A percentile compares a stretch with the other conserved stretches of the same genome.
These are phyloP conservation scores for Sonneratia alba DNA, from an alignment of 345 rosid species.

Conservation along the genomic window DNA sequence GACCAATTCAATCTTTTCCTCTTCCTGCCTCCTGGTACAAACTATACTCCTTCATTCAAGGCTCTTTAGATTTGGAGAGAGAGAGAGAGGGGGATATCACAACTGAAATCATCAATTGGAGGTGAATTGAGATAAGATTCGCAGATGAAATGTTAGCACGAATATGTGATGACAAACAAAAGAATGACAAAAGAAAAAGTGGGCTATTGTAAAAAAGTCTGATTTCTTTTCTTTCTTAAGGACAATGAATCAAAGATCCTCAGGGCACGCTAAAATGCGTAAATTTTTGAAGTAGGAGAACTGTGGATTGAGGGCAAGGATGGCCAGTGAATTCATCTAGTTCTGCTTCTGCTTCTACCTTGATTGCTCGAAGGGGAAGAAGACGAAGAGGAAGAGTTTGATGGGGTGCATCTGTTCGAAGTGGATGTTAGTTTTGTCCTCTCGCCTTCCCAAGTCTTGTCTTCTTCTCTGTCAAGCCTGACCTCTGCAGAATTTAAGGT, in stretches of 20 bases:
- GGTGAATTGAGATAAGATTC: no score
- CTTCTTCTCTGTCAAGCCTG: conserved; percentile 41
- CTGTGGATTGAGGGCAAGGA: conserved; percentile 42
- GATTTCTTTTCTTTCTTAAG: conserved; percentile 7
- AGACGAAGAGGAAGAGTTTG: conserved; percentile 46
- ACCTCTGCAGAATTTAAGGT: conserved; percentile 58
- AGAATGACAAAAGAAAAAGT: no score
- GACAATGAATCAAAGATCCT: no score
- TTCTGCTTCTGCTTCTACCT: conserved; percentile 56
- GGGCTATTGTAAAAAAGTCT: conserved; percentile 7
- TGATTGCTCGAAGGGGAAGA: conserved; percentile 43
- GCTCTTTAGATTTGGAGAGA: no score
- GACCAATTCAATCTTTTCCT: no score
- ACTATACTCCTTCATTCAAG: no score
- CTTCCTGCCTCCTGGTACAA: no score
- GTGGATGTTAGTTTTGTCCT: conserved; percentile 46
- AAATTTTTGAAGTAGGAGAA: conserved; percentile 7
- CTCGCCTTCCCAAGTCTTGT: conserved; percentile 49
- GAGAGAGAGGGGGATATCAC: no score
- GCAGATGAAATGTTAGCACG: no score
- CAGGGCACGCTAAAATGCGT: no score
- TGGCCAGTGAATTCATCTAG: conserved; percentile 49
- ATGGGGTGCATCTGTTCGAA: conserved; percentile 32
- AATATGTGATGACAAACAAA: no score
- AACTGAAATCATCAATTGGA: no score